These are phyloP conservation scores for Mycotypha africana DNA, from an alignment of 371 early-diverging fungal species.

Conservation along the genomic window DNA sequence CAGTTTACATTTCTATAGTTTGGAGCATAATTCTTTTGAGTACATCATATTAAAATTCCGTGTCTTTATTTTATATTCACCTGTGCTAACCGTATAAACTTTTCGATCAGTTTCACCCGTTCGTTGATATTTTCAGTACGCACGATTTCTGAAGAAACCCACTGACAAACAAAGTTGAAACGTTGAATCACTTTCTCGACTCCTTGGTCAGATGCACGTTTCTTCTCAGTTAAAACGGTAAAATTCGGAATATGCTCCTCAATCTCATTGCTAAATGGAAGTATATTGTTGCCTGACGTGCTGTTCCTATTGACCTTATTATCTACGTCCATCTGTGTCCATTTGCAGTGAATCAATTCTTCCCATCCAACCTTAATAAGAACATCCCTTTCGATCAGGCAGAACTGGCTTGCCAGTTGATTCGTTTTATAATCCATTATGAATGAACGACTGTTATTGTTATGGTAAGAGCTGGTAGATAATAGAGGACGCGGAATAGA, in stretches of 20 bases:
- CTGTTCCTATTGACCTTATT: background rate
- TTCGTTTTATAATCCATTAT: conserved; percentile 52
- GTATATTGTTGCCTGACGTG: too few species aligned
- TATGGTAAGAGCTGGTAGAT: background rate
- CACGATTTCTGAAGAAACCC: conserved; percentile 69
- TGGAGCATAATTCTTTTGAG: too few species aligned
- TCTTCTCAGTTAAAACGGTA: conserved; percentile 12
- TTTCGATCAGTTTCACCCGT: conserved; percentile 61
- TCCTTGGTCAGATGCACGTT: conserved; percentile 22
- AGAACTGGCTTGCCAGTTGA: conserved; percentile 54
- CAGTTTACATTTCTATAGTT: conserved; percentile 54
- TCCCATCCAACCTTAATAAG: conserved; percentile 58
- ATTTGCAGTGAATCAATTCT: conserved; percentile 57
- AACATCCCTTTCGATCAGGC: conserved; percentile 56
- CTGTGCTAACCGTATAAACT: conserved; percentile 67
- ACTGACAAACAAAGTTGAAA: conserved; percentile 64
- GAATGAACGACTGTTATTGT: conserved; percentile 18
- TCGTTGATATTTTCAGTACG: conserved; percentile 41
- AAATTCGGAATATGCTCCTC: conserved; percentile 2
- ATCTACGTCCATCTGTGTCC: conserved; percentile 39
- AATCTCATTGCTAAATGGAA: background rate
- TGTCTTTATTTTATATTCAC: too few species aligned
- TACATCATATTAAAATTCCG: too few species aligned
- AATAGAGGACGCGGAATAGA: background rate
- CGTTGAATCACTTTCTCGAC: conserved; percentile 58